Evolutionary conservation across 1,139 yeast species (phyloP), one percentile per base, ranked within the genome.

Genomic region (Tardiomyces depauwii): DNA sequence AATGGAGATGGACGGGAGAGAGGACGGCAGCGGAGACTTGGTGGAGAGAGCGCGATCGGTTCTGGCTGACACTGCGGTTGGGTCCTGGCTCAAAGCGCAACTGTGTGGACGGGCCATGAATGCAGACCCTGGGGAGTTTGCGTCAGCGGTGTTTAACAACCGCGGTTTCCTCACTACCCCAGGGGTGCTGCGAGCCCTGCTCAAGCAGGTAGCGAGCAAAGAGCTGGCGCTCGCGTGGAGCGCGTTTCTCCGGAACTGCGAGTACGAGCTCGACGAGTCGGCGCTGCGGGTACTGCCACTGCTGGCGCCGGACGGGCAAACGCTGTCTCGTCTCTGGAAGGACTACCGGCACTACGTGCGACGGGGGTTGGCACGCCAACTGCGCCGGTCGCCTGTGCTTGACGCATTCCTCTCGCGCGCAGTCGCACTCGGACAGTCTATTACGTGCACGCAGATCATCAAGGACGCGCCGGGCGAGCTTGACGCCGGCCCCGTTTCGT

Each of bases 371-470:
- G 36, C 10, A 4, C 36, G 36, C n/a, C 10, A 30, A 10, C 16
- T 30, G 19, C 6, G 13, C 19, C 40, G 19, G 19, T 16, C 40
- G n/a, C 19, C 23, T 18, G 39, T 41, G 2, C 16, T n/a, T 16
- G 32, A 36, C 7, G 39, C 25, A 2, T 30, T 47, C 19, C 44
- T 49, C 21, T 30, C 23, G 14, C 32, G n/a, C 5, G 55, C 56
- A 0, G n/a, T 53, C 3, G 19, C 44, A 2, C 42, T 49, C 30
- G 33, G 40, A 2, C 45, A 30, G 16, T 40, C 33, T 45, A 50
- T 36, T 54, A 53, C 40, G 54, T 52, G 11, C 16, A 48, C 51
- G 2, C 45, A 21, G 18, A 48, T 54, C 10, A 38, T 36, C 11
- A n/a, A 12, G 2, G 39, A 42, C 10, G 42, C 41, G 3, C 28